These are phyloP conservation scores for Bipolaris cookei DNA, from an alignment of 2,329 filamentous ascomycete species.

Conservation along the genomic window DNA sequence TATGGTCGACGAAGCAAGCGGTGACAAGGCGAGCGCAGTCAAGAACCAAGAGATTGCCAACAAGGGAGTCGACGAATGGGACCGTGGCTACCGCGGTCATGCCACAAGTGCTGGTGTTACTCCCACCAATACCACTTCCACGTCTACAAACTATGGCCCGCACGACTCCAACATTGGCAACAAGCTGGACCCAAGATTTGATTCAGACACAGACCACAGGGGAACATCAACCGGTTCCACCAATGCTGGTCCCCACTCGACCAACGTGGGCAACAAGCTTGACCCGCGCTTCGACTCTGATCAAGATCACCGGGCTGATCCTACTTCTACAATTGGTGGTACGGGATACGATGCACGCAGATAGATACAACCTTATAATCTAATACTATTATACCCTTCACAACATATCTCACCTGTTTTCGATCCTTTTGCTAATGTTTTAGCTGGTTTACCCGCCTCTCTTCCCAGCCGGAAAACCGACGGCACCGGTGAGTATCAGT, in stretches of 20 bases:
- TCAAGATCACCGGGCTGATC: conserved; percentile 23
- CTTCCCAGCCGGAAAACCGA: conserved; percentile 8
- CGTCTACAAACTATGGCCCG: conserved; percentile 41
- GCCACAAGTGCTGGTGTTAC: conserved; percentile 40
- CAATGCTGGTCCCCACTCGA: conserved; percentile 39
- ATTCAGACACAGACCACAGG: conserved; percentile 34
- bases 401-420: background rate
- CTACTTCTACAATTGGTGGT: conserved; percentile 21
- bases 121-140: conserved; percentile 29
- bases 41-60: conserved; percentile 43
- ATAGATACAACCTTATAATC: conserved; percentile 14
- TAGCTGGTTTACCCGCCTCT: conserved; percentile 7
- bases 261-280: conserved; percentile 41
- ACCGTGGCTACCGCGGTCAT: conserved; percentile 42
- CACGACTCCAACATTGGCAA: conserved; percentile 42
- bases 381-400: conserved; percentile 26
- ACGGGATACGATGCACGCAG: conserved; percentile 23
- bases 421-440: conserved; percentile 10
- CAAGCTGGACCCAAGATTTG: conserved; percentile 42
- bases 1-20: conserved; percentile 42
- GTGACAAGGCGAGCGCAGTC: conserved; percentile 36
- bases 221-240: conserved; percentile 28
- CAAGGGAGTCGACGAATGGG: conserved; percentile 45
- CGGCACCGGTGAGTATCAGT: conserved; percentile 14
- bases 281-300: conserved; percentile 45